A percentile compares a stretch with the other conserved stretches of the same genome.
phyloP scores from a whole-genome alignment of 441 rosid species.

The Populus tomentosa region DNA sequence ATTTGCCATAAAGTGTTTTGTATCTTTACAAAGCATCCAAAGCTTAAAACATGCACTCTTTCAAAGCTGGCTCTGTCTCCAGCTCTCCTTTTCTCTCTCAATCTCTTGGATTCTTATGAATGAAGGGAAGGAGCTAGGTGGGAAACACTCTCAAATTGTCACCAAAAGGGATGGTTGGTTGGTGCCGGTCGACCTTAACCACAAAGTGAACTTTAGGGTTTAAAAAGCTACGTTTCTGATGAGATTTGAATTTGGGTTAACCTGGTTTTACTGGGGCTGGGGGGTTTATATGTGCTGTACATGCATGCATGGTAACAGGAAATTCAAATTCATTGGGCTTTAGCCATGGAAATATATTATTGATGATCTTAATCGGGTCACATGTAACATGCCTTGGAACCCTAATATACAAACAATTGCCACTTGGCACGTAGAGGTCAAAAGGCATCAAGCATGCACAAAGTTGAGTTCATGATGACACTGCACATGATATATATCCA shows the following conservation, averaged over 20 bases:
- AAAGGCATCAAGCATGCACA: conserved; percentile 9
- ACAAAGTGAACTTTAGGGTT: background rate
- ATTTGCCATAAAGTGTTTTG: too few relatives aligned
- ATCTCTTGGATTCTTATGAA: too few relatives aligned
- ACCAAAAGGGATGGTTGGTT: too few relatives aligned
- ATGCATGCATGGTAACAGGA: background rate
- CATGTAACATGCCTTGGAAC: background rate
- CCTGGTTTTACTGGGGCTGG: background rate
- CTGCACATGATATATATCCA: conserved; percentile 16
- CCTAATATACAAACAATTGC: background rate
- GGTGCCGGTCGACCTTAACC: too few relatives aligned
- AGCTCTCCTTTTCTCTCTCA: too few relatives aligned
- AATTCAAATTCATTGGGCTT: background rate
- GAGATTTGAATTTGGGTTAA: background rate
- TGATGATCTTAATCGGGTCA: background rate
- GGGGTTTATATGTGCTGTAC: background rate
- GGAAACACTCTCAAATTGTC: too few relatives aligned
- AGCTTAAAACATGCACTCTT: too few relatives aligned
- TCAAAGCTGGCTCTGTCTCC: too few relatives aligned
- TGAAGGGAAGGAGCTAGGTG: too few relatives aligned
- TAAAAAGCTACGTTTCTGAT: background rate
- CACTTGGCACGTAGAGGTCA: background rate
- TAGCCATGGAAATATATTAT: background rate
- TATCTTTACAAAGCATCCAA: too few relatives aligned
- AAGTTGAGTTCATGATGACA: conserved; percentile 16